phyloP scores from a whole-genome alignment of 106 monocot genomes.

The Dendrobium catenatum region DNA sequence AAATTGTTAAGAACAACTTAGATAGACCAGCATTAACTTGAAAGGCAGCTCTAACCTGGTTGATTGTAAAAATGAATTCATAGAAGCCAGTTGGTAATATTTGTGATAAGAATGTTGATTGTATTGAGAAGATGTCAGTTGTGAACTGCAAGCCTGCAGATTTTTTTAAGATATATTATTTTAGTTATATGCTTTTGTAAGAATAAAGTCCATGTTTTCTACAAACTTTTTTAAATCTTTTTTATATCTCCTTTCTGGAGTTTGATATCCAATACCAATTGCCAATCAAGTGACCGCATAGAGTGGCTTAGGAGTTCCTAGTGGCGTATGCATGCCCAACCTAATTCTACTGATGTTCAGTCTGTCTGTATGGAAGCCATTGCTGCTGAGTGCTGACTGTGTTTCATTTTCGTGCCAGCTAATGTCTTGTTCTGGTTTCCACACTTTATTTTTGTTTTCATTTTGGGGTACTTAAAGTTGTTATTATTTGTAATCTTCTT shows the following conservation, averaged over 20 bases:
- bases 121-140: no score
- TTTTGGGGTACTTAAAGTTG: not conserved
- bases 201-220: no score
- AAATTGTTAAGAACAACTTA: not conserved
- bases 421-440: not conserved
- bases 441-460: not conserved
- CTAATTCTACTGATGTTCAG: not conserved
- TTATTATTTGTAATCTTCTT: not conserved
- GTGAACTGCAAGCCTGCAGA: no score
- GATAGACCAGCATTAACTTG: not conserved
- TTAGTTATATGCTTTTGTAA: no score
- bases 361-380: not conserved
- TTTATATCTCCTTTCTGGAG: no score
- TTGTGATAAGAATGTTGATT: no score
- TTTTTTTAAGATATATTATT: no score
- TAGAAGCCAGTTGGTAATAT: not conserved
- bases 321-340: not conserved
- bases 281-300: no score
- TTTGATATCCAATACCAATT: no score
- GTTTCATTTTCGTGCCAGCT: not conserved
- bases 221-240: no score
- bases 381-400: not conserved
- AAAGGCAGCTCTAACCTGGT: not conserved
- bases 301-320: not conserved
- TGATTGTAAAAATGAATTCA: not conserved